Conservation (phyloP, 805 yeast species). For the Teunomyces barrocoloradensis region DNA sequence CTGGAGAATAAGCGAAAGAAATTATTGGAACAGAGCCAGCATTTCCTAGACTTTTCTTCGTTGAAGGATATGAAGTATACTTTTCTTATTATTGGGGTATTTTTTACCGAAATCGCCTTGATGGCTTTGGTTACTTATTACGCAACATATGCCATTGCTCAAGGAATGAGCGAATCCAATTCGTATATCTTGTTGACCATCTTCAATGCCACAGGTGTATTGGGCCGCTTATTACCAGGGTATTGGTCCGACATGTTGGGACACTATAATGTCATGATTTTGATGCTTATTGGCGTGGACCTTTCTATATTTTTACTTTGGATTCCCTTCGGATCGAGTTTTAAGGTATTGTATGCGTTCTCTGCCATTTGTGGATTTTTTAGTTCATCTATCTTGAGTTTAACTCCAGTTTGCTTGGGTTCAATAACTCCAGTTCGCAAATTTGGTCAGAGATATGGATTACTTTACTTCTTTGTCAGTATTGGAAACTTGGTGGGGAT, state of each 20-base stretch:
- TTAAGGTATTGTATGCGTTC: constrained; percentile 48
- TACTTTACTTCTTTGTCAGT: constrained; percentile 60
- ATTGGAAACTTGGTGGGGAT: constrained; percentile 35
- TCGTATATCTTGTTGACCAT: constrained; percentile 46
- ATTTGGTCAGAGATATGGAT: constrained; percentile 69
- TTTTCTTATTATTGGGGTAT: constrained; percentile 38
- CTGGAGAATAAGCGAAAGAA: background rate
- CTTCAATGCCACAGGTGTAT: constrained; percentile 44
- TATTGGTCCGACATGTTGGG: constrained; percentile 54
- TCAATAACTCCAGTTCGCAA: constrained; percentile 59
- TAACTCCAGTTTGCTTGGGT: constrained; percentile 70
- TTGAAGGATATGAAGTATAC: constrained; percentile 37
- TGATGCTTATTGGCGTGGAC: constrained; percentile 45
- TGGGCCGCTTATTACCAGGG: constrained; percentile 58
- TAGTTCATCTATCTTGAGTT: constrained; percentile 58
- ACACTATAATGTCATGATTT: constrained; percentile 53
- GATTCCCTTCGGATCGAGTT: constrained; percentile 58
- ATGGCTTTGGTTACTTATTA: constrained; percentile 53
- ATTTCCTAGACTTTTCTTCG: constrained; percentile 37
- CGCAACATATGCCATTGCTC: constrained; percentile 54
- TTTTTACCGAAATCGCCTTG: constrained; percentile 50
- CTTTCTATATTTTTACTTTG: constrained; percentile 54
- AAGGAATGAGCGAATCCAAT: constrained; percentile 44
- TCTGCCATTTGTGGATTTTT: constrained; percentile 56
- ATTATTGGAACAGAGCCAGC: constrained; percentile 2